Evolutionary conservation across 2,329 filamentous ascomycete species (phyloP), one percentile per base, ranked within the genome.

Genomic region (Stemphylium vesicarium): DNA sequence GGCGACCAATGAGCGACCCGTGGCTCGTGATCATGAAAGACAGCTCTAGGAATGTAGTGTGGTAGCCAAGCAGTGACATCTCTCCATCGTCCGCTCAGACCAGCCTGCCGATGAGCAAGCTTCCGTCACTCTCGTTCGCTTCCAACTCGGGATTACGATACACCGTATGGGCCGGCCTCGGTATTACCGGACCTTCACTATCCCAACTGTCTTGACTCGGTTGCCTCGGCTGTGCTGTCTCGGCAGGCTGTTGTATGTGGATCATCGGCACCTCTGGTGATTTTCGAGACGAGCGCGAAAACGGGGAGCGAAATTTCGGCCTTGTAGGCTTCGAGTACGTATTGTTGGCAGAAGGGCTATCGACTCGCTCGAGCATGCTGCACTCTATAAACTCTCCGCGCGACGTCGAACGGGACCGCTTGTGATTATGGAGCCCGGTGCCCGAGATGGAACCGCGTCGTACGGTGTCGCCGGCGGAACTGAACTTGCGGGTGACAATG

Each of bases 401-500:
- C 9, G 51, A 56, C 2, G 38, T 42, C 2, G 62, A 62, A 16
- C 56, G 49, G 12, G 65, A 68, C 18, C 49, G 54, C 32, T 62
- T 64, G 10, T 53, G 51, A 4, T 33, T 35, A 4, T 29, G 26
- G 26, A 11, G 2, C 26, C 51, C 44, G 15, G 55, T 45, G 11
- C 60, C 54, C 1, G 55, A 44, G 13, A 50, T 52, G 0, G 63
- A 66, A 1, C 60, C 56, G 26, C 54, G 59, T n/a, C 55, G 59
- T 3, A 53, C 56, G 2, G 55, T 59, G 10, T 60, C 60, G 24
- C 59, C 58, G 2, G 52, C 45, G 2, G 64, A 66, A 40, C 57
- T 70, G 36, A 70, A 66, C 12, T 66, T 69, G 16, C 58, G 57
- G 9, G 64, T 60, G 4, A 72, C 49, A 16, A 74, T 74, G 11